Base-by-base conservation (phyloP, 495 filamentous ascomycete species). In the Penicillium goetzii region DNA sequence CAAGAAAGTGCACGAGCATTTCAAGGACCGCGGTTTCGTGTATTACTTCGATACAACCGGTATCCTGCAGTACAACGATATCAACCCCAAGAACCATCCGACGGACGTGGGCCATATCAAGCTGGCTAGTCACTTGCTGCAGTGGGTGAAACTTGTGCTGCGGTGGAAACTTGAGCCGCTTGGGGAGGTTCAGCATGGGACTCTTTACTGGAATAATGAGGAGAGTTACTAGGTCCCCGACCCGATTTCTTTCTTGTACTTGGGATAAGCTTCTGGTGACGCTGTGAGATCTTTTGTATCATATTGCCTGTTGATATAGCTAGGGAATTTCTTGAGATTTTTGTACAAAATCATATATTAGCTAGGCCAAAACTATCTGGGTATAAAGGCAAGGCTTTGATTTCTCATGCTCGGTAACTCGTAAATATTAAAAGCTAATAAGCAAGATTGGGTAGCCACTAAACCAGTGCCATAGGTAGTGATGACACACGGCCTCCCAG, bases 21-120 rank as follows among this genome's bases (percentile, higher is more conserved):
- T 88, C 80, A 84, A 84, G 40, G 71, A 74, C 53, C 69, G 78
- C 40, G 79, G 83, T 0, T 90, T 87, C 58, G 86, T 91, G 30
- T 84, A 89, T 73, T 87, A 87, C 65, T 90, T 90, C 71, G 85
- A 88, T 69, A 89, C 86, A 3, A 84, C 78, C 17, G 88, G 88
- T 3, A 86, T 90, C 33, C 61, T 91, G 63, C 86, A 89, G 67
- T 87, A 91, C 64, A 90, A 90, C 59, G 88, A 90, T 66, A 87
- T 89, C 57, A 84, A 78, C 5, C 88, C 87, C 14, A 76, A 78
- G 67, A 87, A 78, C 63, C 88, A 91, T 61, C 87, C 85, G 0
- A 90, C 87, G 0, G 87, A 90, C 64, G 83, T 89, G 12, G 87
- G 88, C 0, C 85, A 88, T 55, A 80, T 90, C 70, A 90, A 90